A percentile compares a stretch with the other conserved stretches of the same genome.
Conservation (phyloP, 2,329 filamentous ascomycete species). For the Xylariaceae sp. region DNA sequence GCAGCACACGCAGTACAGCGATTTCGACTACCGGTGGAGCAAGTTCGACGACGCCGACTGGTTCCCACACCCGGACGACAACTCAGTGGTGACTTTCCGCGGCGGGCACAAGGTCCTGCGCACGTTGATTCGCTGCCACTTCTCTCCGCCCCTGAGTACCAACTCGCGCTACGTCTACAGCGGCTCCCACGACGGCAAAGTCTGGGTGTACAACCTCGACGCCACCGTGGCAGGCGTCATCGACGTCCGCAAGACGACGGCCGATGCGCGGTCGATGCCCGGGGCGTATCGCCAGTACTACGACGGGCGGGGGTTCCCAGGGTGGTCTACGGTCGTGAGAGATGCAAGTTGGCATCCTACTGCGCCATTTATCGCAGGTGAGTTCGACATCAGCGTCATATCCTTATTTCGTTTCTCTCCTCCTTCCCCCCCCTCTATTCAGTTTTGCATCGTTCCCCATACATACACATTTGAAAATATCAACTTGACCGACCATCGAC, state of each 20-base stretch:
- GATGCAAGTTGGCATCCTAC: constrained; percentile 90
- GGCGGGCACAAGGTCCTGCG: constrained; percentile 80
- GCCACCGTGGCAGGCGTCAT: constrained; percentile 75
- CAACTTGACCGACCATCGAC: not conserved
- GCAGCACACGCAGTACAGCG: constrained; percentile 47
- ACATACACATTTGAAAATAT: not conserved
- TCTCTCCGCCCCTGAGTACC: constrained; percentile 80
- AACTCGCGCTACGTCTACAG: constrained; percentile 92
- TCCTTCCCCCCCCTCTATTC: not conserved
- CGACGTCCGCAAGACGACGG: constrained; percentile 70
- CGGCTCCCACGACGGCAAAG: constrained; percentile 82
- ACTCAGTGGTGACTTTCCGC: constrained; percentile 88
- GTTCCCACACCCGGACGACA: constrained; percentile 76
- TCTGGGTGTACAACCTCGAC: constrained; percentile 92
- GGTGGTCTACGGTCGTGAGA: constrained; percentile 75
- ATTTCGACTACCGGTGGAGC: constrained; percentile 72
- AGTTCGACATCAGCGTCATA: constrained; percentile 24
- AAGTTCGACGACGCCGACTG: constrained; percentile 62
- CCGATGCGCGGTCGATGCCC: constrained; percentile 54
- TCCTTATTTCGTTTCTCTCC: not conserved
- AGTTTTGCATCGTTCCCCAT: not conserved
- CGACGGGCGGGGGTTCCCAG: constrained; percentile 49
- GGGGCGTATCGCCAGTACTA: constrained; percentile 49
- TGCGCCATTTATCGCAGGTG: constrained; percentile 70
- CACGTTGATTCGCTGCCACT: constrained; percentile 92